Evolutionary conservation across 139 green algal species (phyloP), one percentile per base, ranked within the genome.

Genomic region (Chlorella sp.): DNA sequence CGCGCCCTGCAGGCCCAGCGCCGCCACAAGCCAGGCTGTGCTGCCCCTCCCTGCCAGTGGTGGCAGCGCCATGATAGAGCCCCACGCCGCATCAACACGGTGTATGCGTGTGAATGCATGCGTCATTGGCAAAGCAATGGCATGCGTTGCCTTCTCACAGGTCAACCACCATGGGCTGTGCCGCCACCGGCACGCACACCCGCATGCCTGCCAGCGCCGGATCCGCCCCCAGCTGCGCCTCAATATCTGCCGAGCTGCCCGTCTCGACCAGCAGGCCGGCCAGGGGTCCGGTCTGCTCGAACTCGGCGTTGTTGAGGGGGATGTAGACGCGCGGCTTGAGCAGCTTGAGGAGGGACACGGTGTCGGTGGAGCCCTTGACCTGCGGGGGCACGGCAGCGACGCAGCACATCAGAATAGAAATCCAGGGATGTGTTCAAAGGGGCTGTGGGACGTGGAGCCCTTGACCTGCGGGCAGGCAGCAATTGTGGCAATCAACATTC

Each of bases 281-380:
- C 89, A 94, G 73, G 2, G 91, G 91, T 7, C 91, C 91, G 24
- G 0, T 82, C 28, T 91, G 82, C 53, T 96, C 88, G 42, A 96
- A 95, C 39, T 95, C 92, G 12, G 93, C 91, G 84, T 97, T 97
- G 24, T 95, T 76, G 16, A 97, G 91, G 0, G 95, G 94, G 30
- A 97, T 86, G 69, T 96, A 75, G 12, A 95, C 94, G 61, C 91
- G 90, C 40, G 91, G 95, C 40, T 76, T 71, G 57, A 97, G 84
- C 30, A 92, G 79, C 76, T 91, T 80, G 16, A 96, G 75, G 84
- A 97, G 91, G 36, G 68, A 34, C 37, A 94, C 21, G 30, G 94
- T 91, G 77, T 96, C 95, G n/a, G 92, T 90, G 48, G 92, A 87
- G 2, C 95, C 95, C 88, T 93, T 94, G 18, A 95, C 90, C 92